Evolutionary conservation across 768 basidiomycete species (phyloP).

Genomic region (Lactarius akahatsu): DNA sequence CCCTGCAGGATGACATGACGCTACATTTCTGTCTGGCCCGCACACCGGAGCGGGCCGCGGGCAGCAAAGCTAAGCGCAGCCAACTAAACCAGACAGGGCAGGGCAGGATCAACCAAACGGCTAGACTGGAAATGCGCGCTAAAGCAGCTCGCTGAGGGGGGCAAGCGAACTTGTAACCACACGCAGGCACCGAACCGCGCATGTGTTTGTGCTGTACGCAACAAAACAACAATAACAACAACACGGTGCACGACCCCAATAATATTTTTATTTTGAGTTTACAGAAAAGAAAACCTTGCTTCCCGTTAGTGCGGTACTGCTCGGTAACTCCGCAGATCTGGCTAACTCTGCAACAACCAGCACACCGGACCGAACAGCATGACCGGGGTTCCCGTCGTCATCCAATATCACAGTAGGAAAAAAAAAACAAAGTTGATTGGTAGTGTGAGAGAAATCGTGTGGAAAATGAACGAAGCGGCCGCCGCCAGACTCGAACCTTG

Average conservation of each 20-base stretch:
- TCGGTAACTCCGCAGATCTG: neutral
- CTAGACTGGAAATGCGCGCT: neutral
- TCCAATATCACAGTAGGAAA: neutral
- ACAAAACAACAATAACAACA: too few relatives aligned
- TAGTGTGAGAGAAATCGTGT: neutral
- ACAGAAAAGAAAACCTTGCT: too few relatives aligned
- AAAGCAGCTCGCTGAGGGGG: neutral
- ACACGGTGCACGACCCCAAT: neutral
- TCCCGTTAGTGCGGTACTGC: neutral
- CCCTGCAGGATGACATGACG: neutral
- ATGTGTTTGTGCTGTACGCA: neutral
- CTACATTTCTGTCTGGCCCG: neutral
- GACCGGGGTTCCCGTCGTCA: too few relatives aligned
- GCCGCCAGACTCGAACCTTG: neutral
- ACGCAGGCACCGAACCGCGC: neutral
- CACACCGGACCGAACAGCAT: neutral
- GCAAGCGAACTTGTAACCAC: neutral
- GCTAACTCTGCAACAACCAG: neutral
- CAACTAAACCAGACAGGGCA: neutral
- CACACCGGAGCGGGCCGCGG: slow-evolving; percentile 1
- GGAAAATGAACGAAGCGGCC: neutral
- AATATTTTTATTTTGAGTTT: neutral
- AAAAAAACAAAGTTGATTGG: neutral
- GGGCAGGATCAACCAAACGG: neutral
- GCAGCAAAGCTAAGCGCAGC: neutral